phyloP scores from a whole-genome alignment of 2,329 filamentous ascomycete species.

The Tolypocladium ophioglossoides region DNA sequence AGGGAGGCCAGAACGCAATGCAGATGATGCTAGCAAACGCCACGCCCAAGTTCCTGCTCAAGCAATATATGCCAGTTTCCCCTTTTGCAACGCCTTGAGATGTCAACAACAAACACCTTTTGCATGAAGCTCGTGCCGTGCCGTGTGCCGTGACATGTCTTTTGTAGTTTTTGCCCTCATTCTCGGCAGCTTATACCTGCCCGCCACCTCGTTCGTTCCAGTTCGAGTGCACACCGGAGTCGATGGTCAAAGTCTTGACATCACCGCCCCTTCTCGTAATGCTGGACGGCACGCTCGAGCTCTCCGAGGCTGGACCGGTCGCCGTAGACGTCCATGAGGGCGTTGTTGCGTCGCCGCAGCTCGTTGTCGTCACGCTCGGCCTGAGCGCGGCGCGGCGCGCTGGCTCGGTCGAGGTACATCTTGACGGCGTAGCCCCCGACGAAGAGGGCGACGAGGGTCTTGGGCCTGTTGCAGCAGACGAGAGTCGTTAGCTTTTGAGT shows the following conservation, averaged over 20 bases:
- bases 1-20: background rate
- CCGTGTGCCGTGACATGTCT: background rate
- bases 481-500: background rate
- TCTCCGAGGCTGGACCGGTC: slow-evolving; percentile 36
- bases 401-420: slow-evolving; percentile 16
- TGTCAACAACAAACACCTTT: background rate
- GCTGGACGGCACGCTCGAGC: slow-evolving; percentile 35
- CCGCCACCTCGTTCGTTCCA: too few relatives aligned
- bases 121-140: background rate
- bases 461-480: slow-evolving; percentile 4
- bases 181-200: too few relatives aligned
- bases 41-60: background rate
- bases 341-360: slow-evolving; percentile 25
- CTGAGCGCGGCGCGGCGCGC: slow-evolving; percentile 16
- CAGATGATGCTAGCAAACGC: background rate
- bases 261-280: slow-evolving; percentile 29
- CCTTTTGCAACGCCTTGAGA: background rate
- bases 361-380: slow-evolving; percentile 24
- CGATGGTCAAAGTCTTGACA: background rate
- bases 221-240: background rate
- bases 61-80: background rate
- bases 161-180: background rate
- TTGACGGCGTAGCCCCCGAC: slow-evolving; percentile 24
- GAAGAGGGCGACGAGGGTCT: slow-evolving; percentile 17
- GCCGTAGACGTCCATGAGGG: slow-evolving; percentile 39